Evolutionary conservation across 257 asterid species (phyloP).

Genomic region (Solanum chaucha): DNA sequence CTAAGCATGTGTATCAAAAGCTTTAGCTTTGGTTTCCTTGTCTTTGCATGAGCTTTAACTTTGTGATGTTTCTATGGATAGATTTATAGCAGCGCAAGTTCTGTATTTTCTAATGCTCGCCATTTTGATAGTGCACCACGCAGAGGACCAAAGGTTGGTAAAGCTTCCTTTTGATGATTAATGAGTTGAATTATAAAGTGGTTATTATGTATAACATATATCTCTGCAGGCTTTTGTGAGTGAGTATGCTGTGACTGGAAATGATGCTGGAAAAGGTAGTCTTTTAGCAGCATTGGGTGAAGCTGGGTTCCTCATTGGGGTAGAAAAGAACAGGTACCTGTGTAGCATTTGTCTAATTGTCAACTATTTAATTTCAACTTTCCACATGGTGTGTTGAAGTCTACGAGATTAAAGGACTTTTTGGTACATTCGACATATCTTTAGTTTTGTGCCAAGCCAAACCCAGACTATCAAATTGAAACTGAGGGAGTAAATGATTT

Average conservation of each 20-base stretch:
- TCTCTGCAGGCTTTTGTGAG: conserved; percentile 84
- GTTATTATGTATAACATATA: neutral
- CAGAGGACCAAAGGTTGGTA: conserved; percentile 76
- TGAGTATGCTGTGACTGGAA: conserved; percentile 86
- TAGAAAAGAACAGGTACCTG: conserved; percentile 75
- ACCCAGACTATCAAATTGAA: neutral
- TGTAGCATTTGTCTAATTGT: neutral
- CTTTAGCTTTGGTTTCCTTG: neutral
- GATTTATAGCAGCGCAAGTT: conserved; percentile 57
- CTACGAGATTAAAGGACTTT: neutral
- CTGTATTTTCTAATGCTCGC: conserved; percentile 35
- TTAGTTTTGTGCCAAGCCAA: neutral
- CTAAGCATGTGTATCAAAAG: neutral
- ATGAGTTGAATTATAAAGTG: neutral
- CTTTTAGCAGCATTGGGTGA: conserved; percentile 88
- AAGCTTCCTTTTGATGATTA: neutral
- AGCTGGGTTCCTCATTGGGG: conserved; percentile 84
- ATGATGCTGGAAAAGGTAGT: conserved; percentile 81
- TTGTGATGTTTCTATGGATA: conserved; percentile 19
- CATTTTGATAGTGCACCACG: conserved; percentile 56
- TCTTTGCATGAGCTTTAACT: neutral
- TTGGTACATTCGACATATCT: neutral
- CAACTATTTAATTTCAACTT: neutral
- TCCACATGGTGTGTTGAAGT: neutral
- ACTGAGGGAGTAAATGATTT: neutral